phyloP scores from a whole-genome alignment of 225 moss, liverwort and hornwort genomes.

The Rhytidiadelphus loreus region DNA sequence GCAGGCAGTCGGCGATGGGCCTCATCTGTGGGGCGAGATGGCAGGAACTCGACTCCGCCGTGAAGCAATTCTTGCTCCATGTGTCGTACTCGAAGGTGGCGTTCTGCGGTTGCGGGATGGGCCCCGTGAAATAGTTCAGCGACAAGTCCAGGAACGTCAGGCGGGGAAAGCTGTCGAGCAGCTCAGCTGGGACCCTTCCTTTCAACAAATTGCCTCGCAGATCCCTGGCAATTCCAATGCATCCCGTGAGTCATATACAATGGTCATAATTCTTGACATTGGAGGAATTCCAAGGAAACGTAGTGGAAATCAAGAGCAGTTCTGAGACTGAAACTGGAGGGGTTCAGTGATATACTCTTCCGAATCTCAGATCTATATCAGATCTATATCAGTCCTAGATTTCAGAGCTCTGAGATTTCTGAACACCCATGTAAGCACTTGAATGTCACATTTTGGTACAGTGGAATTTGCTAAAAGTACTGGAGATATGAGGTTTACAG shows the following conservation, averaged over 20 bases:
- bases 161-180: constrained; percentile 22
- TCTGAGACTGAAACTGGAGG: background rate
- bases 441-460: background rate
- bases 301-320: background rate
- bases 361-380: background rate
- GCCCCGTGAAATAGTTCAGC: constrained; percentile 37
- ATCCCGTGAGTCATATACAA: background rate
- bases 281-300: background rate
- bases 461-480: too few species aligned
- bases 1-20: constrained; percentile 14
- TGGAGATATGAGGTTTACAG: background rate
- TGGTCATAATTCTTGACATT: background rate
- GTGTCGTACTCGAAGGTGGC: constrained; percentile 9
- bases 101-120: constrained; percentile 17
- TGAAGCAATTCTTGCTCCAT: constrained; percentile 44
- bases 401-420: background rate
- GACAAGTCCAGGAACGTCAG: constrained; percentile 33
- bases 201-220: constrained; percentile 28
- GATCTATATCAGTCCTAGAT: background rate
- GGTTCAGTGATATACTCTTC: background rate
- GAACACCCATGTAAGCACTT: background rate
- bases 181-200: constrained; percentile 21
- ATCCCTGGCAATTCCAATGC: constrained; percentile 11
- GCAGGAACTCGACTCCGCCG: constrained; percentile 8
- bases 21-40: constrained; percentile 30